Percentiles rank a stretch among this genome's conserved stretches.
Evolutionary conservation across 768 basidiomycete species (phyloP).

Genomic region (Lentinula guzmanii): DNA sequence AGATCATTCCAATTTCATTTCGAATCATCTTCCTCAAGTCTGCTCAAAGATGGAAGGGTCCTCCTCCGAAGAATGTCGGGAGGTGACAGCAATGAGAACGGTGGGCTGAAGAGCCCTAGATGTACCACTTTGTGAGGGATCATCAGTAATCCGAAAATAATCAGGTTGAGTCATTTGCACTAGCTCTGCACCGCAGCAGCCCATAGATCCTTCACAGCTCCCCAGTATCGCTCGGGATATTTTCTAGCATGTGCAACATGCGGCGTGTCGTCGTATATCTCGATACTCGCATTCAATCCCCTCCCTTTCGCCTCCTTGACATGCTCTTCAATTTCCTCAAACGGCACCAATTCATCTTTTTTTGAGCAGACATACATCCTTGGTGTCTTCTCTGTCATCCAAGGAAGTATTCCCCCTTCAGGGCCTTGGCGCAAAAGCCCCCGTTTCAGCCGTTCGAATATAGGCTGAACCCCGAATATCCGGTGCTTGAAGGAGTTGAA

Average conservation of each 20-base stretch:
- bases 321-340: conserved; percentile 30
- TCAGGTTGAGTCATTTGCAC: not conserved
- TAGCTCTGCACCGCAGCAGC: conserved; percentile 15
- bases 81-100: no score
- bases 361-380: conserved; percentile 43
- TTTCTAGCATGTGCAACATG: conserved; percentile 42
- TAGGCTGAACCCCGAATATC: conserved; percentile 17
- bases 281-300: conserved; percentile 26
- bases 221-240: conserved; percentile 41
- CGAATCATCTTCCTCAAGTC: no score
- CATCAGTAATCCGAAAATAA: no score
- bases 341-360: conserved; percentile 32
- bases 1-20: no score
- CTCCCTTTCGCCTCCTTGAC: conserved; percentile 19
- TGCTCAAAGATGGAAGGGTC: no score
- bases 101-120: no score
- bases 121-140: no score
- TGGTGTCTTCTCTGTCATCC: conserved; percentile 30
- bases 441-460: conserved; percentile 20
- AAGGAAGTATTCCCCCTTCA: conserved; percentile 23
- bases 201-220: conserved; percentile 31
- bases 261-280: conserved; percentile 32
- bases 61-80: no score
- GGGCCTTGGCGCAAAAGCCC: conserved; percentile 21
- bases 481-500: conserved; percentile 12